phyloP scores from a whole-genome alignment of 495 filamentous ascomycete genomes.

The Coniosporium apollinis region DNA sequence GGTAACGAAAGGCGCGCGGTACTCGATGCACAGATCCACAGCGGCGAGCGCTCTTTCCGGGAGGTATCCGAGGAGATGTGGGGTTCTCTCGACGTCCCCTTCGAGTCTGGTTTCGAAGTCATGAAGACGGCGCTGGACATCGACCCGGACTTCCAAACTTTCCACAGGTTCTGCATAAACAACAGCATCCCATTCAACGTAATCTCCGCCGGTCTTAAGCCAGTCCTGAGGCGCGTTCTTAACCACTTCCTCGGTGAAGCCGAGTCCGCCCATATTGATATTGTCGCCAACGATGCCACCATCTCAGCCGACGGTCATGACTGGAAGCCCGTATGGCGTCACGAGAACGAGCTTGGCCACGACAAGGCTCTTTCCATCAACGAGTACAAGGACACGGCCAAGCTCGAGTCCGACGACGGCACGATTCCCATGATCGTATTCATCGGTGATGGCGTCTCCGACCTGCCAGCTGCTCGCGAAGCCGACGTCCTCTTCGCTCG shows the following conservation, averaged over 20 bases:
- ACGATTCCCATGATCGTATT: slow-evolving; percentile 56
- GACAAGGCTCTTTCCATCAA: slow-evolving; percentile 53
- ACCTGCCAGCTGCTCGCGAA: slow-evolving; percentile 50
- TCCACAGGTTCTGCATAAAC: slow-evolving; percentile 47
- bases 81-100: slow-evolving; percentile 49
- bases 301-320: slow-evolving; percentile 39
- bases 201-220: slow-evolving; percentile 56
- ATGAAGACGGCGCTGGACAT: slow-evolving; percentile 49
- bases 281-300: slow-evolving; percentile 53
- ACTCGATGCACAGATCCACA: slow-evolving; percentile 51
- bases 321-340: slow-evolving; percentile 58
- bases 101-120: slow-evolving; percentile 56
- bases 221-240: slow-evolving; percentile 43
- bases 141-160: slow-evolving; percentile 46
- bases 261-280: slow-evolving; percentile 42
- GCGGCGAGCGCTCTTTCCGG: slow-evolving; percentile 49
- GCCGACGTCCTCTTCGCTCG: slow-evolving; percentile 61
- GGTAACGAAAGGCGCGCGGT: slow-evolving; percentile 35
- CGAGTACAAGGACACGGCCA: slow-evolving; percentile 38
- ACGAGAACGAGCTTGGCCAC: slow-evolving; percentile 50
- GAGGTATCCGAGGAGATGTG: slow-evolving; percentile 70
- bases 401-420: slow-evolving; percentile 36
- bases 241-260: slow-evolving; percentile 49
- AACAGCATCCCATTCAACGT: slow-evolving; percentile 57
- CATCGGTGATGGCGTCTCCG: slow-evolving; percentile 58